Percentiles rank a stretch among this genome's conserved stretches.
Evolutionary conservation across 768 basidiomycete species (phyloP).

Genomic region (Sarcomyxa edulis): DNA sequence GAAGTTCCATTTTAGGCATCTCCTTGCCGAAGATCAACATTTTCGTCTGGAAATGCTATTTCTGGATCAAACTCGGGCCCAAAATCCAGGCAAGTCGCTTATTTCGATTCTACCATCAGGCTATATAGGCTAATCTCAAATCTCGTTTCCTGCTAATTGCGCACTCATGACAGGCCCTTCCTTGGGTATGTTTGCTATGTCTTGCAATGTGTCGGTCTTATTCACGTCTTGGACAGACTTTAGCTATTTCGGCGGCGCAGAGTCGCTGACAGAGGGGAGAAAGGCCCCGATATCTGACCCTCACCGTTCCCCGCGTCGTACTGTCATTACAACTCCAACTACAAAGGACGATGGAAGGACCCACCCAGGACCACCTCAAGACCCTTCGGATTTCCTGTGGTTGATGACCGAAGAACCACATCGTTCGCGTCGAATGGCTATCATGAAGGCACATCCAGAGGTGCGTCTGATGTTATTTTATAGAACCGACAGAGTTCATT

Average conservation of each 20-base stretch:
- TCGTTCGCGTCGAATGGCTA: slow-evolving; percentile 77
- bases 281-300: slow-evolving; percentile 16
- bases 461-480: slow-evolving; percentile 33
- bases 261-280: slow-evolving; percentile 57
- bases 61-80: no score
- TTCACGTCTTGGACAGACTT: slow-evolving; percentile 42
- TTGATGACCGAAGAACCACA: slow-evolving; percentile 98
- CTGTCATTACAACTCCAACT: slow-evolving; percentile 36
- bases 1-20: no score
- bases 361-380: slow-evolving; percentile 54
- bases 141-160: no score
- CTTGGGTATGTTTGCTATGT: no score
- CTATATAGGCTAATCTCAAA: no score
- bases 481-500: no score
- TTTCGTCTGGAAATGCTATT: no score
- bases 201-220: no score
- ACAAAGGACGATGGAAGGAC: slow-evolving; percentile 32
- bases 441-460: slow-evolving; percentile 93
- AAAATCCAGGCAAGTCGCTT: no score
- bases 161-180: no score
- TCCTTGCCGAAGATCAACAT: no score
- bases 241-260: slow-evolving; percentile 81
- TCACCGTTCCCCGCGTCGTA: slow-evolving; percentile 46
- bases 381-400: slow-evolving; percentile 91
- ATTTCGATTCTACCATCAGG: no score